Evolutionary conservation across 352 stramenopile species (phyloP).

Genomic region (Globisporangium abappressorium): DNA sequence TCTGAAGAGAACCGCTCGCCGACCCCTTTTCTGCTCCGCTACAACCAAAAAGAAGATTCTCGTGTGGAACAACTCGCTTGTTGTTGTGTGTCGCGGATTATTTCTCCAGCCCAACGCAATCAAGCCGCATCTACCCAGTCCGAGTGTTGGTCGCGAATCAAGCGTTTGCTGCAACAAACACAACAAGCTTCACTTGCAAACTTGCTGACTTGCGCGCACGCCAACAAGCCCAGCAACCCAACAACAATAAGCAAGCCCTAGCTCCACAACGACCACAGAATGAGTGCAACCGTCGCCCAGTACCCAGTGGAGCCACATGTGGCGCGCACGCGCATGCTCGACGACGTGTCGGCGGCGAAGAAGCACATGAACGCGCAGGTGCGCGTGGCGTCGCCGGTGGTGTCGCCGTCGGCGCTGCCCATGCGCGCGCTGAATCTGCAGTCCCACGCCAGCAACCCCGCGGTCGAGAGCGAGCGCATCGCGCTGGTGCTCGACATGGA

Average conservation of each 20-base stretch:
- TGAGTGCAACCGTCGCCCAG: constrained; percentile 82
- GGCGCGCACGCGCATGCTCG: constrained; percentile 42
- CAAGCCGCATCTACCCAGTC: neutral
- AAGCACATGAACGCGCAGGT: constrained; percentile 45
- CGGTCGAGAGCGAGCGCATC: constrained; percentile 32
- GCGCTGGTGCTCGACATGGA: constrained; percentile 95
- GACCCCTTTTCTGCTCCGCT: constrained; percentile 10
- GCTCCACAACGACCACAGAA: constrained; percentile 14
- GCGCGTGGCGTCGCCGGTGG: constrained; percentile 20
- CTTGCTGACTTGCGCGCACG: constrained; percentile 1
- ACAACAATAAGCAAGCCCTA: constrained; percentile 2
- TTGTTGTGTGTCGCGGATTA: constrained; percentile 13
- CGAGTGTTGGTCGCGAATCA: constrained; percentile 15
- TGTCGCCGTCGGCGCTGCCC: constrained; percentile 6
- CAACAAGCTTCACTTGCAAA: constrained; percentile 1
- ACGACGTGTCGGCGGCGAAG: constrained; percentile 67
- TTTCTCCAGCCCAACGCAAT: constrained; percentile 9
- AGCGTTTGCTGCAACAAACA: neutral
- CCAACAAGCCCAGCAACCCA: neutral
- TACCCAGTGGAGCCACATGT: constrained; percentile 63
- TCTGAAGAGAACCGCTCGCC: constrained; percentile 1
- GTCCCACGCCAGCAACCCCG: neutral
- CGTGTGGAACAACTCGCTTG: constrained; percentile 2
- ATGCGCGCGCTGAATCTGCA: constrained; percentile 7
- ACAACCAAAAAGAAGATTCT: constrained; percentile 11